Percentiles rank a stretch among this genome's conserved stretches.
Conservation (phyloP, 2,329 filamentous ascomycete species). For the Aspergillus costaricaensis region DNA sequence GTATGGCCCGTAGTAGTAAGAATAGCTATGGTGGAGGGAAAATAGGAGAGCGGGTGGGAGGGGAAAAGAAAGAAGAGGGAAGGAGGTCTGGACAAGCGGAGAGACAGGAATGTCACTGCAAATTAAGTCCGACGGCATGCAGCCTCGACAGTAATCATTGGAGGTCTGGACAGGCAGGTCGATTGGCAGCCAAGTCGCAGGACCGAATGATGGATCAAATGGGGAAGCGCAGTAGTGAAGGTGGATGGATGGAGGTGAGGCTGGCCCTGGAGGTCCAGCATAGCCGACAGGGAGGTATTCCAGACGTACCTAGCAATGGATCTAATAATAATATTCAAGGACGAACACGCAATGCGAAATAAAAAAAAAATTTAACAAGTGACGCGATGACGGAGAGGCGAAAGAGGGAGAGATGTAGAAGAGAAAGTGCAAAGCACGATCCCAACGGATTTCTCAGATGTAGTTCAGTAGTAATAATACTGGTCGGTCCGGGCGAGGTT, state of each 20-base stretch:
- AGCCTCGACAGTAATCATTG: conserved; percentile 16
- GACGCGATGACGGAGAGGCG: no score
- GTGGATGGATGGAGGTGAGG: conserved; percentile 13
- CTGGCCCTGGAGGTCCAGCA: conserved; percentile 16
- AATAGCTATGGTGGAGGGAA: background rate
- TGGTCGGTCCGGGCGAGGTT: conserved; percentile 8
- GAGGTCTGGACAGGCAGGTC: conserved; percentile 15
- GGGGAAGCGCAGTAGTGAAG: conserved; percentile 12
- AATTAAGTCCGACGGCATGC: conserved; percentile 23
- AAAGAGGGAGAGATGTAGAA: no score
- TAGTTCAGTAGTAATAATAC: conserved; percentile 17
- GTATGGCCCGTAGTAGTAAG: conserved; percentile 3
- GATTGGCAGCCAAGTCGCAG: conserved; percentile 16
- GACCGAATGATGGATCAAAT: conserved; percentile 21
- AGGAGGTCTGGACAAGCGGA: conserved; percentile 19
- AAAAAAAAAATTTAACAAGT: no score
- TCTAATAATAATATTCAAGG: conserved; percentile 11
- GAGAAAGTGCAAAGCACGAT: background rate
- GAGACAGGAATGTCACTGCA: conserved; percentile 20
- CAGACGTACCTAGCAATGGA: conserved; percentile 3
- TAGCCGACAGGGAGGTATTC: conserved; percentile 1
- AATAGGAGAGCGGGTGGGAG: conserved; percentile 10
- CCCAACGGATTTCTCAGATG: conserved; percentile 3
- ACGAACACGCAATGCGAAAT: no score
- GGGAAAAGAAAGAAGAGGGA: conserved; percentile 16